These are phyloP conservation scores for Curvularia sp. DNA, from an alignment of 2,329 filamentous ascomycete species.

Conservation along the genomic window DNA sequence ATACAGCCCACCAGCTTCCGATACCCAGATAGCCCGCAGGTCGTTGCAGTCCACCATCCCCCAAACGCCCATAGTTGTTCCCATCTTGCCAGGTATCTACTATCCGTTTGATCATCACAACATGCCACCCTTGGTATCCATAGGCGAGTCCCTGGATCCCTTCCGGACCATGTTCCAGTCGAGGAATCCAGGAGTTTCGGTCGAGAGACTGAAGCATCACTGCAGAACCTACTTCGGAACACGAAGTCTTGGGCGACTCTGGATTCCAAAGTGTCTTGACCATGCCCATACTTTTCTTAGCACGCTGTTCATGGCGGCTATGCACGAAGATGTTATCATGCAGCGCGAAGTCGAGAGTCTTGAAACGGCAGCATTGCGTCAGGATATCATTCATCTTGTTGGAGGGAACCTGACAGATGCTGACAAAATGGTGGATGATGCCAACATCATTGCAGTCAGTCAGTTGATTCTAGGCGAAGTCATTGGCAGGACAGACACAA, in stretches of 20 bases:
- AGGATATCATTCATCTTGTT: slow-evolving; percentile 47
- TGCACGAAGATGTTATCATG: slow-evolving; percentile 43
- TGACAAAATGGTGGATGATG: slow-evolving; percentile 35
- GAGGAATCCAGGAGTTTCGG: slow-evolving; percentile 36
- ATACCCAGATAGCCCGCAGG: slow-evolving; percentile 11
- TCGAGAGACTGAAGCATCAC: slow-evolving; percentile 45
- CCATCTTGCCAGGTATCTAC: slow-evolving; percentile 15
- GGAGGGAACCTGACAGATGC: slow-evolving; percentile 35
- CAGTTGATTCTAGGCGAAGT: slow-evolving; percentile 48
- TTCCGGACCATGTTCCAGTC: slow-evolving; percentile 47
- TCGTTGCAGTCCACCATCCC: slow-evolving; percentile 26
- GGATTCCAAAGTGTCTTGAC: slow-evolving; percentile 46
- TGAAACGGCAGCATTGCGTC: slow-evolving; percentile 40
- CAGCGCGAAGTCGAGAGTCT: slow-evolving; percentile 36
- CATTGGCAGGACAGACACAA: slow-evolving; percentile 35
- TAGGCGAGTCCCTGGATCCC: slow-evolving; percentile 44
- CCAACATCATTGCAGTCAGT: slow-evolving; percentile 46
- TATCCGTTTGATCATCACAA: slow-evolving; percentile 31
- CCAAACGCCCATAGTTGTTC: slow-evolving; percentile 33
- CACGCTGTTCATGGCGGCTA: slow-evolving; percentile 46
- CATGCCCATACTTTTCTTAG: slow-evolving; percentile 48
- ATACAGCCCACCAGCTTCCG: slow-evolving; percentile 5
- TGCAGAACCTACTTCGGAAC: slow-evolving; percentile 47
- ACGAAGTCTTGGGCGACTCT: slow-evolving; percentile 39
- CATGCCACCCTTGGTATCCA: slow-evolving; percentile 32